Conservation (phyloP, 164 flowering plant species). For the Vitis rotundifolia region DNA sequence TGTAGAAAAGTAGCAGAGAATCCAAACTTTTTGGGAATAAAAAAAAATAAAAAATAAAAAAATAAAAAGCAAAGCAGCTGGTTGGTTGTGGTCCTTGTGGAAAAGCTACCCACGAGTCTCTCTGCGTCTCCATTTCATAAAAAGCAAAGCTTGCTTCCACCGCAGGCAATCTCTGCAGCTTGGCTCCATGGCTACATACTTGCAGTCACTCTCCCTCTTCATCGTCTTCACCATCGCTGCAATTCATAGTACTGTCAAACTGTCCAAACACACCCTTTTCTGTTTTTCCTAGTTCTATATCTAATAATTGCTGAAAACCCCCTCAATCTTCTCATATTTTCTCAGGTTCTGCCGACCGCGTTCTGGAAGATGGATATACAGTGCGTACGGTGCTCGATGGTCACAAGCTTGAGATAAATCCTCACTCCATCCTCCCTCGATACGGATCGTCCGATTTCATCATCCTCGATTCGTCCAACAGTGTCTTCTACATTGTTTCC, state of each 20-base stretch:
- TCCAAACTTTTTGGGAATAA: too few relatives aligned
- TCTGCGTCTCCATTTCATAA: too few relatives aligned
- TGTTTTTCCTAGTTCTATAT: not conserved
- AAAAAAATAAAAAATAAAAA: too few relatives aligned
- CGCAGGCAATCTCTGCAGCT: too few relatives aligned
- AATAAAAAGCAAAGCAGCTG: too few relatives aligned
- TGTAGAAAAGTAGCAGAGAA: too few relatives aligned
- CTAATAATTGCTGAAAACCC: not conserved
- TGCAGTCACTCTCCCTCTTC: not conserved
- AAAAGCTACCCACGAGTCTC: too few relatives aligned
- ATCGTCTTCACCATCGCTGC: constrained; percentile 6
- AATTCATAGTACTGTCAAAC: not conserved
- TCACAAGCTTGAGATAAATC: constrained; percentile 53
- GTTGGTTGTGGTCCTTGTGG: too few relatives aligned
- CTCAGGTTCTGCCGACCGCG: constrained; percentile 28
- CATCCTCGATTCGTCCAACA: constrained; percentile 59
- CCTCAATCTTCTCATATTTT: not conserved
- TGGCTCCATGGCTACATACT: too few relatives aligned
- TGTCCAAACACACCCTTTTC: not conserved
- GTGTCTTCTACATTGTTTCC: constrained; percentile 53
- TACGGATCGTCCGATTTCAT: constrained; percentile 45
- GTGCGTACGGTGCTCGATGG: constrained; percentile 67
- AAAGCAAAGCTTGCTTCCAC: too few relatives aligned
- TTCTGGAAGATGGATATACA: constrained; percentile 67
- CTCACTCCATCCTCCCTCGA: constrained; percentile 41